These are phyloP conservation scores for Mortierella sp. DNA, from an alignment of 371 early-diverging fungal genomes.

Conservation along the genomic window DNA sequence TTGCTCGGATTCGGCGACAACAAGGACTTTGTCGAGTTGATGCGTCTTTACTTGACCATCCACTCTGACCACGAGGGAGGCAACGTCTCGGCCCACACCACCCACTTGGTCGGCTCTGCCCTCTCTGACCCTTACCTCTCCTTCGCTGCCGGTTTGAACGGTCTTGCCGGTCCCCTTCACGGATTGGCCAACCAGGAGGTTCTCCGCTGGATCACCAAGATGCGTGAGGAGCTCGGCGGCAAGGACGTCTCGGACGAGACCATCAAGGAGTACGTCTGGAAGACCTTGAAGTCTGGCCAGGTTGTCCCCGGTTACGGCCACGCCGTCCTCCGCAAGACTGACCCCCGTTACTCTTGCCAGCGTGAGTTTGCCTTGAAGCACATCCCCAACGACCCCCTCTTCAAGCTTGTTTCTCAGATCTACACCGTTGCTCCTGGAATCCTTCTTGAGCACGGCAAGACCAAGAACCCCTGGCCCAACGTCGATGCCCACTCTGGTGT, in stretches of 20 bases:
- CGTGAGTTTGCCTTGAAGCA: constrained; percentile 99
- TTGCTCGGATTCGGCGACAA: constrained; percentile 93
- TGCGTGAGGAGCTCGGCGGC: constrained; percentile 89
- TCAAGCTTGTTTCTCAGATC: constrained; percentile 95
- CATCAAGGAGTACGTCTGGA: constrained; percentile 97
- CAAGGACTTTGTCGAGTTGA: constrained; percentile 94
- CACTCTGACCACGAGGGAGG: constrained; percentile 99
- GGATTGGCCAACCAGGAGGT: constrained; percentile 99
- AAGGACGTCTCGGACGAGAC: constrained; percentile 90
- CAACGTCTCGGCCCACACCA: constrained; percentile 96
- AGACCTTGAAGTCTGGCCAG: constrained; percentile 94
- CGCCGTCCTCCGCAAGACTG: constrained; percentile 96
- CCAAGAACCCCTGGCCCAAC: constrained; percentile 99
- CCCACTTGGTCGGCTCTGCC: constrained; percentile 97
- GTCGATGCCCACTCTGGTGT: constrained; percentile 99
- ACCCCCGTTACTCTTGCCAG: constrained; percentile 98
- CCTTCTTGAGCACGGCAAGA: constrained; percentile 98
- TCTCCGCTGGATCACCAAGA: constrained; percentile 95
- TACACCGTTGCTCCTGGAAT: constrained; percentile 98
- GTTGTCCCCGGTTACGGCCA: constrained; percentile 99
- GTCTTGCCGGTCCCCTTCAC: constrained; percentile 99
- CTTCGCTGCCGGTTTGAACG: constrained; percentile 97
- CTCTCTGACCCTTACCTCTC: constrained; percentile 98
- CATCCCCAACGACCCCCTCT: constrained; percentile 96
- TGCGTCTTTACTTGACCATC: constrained; percentile 98